Evolutionary conservation across 1,284 basidiomycete species (phyloP), one percentile per base, ranked within the genome.

Genomic region (Singerocomus rubriflavus): DNA sequence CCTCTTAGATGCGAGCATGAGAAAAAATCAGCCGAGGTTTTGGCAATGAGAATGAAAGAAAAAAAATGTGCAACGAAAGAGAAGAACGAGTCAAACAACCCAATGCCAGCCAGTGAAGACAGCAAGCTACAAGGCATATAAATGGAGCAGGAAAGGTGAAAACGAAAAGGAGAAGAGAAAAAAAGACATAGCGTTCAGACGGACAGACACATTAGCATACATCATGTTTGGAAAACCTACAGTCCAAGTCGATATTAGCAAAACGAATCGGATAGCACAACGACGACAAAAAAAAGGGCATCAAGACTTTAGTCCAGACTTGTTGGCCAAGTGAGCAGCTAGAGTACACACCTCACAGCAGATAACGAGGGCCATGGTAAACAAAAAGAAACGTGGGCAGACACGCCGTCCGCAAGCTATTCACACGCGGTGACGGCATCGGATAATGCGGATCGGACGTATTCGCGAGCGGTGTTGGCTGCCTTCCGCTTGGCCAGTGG

Each of bases 401-500:
- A 45, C 39, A 47, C 36, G 30, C 40, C 38, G 4, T 42, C 35
- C 21, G 40, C 51, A 32, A 26, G 30, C 46, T 63, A 63, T 16
- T 53, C 53, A 16, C 38, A 27, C 31, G 33, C 26, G 25, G 21
- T 32, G 17, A 46, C 51, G 38, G 52, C 46, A 46, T 47, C 52
- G 41, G 58, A 61, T 48, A 75, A 57, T 13, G 56, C 41, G 17
- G 73, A 69, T 43, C 49, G 59, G 48, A 57, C 53, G 30, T 60
- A 57, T 44, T 62, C 56, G 13, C 54, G 59, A 35, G 48, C 12
- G 25, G 31, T 29, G 37, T 52, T 37, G 32, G 56, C 54, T 46
- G 55, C 34, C 55, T 61, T 71, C 37, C 67, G 66, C 54, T 67
- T 70, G 44, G 70, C 65, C 44, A 76, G 62, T 30, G 73, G 69